A percentile compares a stretch with the other conserved stretches of the same genome.
Evolutionary conservation across 768 basidiomycete species (phyloP).

Genomic region (Nidularia pulvinata): DNA sequence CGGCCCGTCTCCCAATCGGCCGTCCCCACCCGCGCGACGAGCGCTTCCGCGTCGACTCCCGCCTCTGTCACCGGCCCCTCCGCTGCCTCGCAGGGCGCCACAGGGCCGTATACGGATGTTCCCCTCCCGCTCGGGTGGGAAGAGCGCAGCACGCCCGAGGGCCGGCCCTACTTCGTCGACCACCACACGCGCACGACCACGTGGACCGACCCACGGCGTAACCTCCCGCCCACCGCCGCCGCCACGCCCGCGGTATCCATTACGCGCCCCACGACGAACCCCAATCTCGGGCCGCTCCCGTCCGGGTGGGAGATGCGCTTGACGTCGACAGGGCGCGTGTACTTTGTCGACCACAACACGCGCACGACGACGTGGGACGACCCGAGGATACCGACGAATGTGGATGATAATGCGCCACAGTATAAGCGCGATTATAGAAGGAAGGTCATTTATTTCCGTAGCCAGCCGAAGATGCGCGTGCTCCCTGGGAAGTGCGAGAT

Average conservation of each 20-base stretch:
- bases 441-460: conserved; percentile 92
- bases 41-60: conserved; percentile 17
- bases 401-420: conserved; percentile 91
- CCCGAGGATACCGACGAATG: conserved; percentile 78
- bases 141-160: conserved; percentile 88
- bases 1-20: conserved; percentile 21
- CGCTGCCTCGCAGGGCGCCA: conserved; percentile 7
- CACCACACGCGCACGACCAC: conserved; percentile 89
- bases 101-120: conserved; percentile 52
- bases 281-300: conserved; percentile 80
- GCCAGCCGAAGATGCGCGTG: conserved; percentile 82
- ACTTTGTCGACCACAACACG: conserved; percentile 93
- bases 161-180: conserved; percentile 63
- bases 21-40: conserved; percentile 18
- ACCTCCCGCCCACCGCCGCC: conserved; percentile 13
- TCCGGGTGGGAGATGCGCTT: conserved; percentile 96
- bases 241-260: conserved; percentile 32
- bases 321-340: conserved; percentile 81
- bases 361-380: conserved; percentile 94
- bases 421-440: conserved; percentile 93
- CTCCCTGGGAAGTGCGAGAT: conserved; percentile 84
- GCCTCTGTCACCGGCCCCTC: conserved; percentile 2
- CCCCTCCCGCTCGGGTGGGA: conserved; percentile 92
- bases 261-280: conserved; percentile 44
- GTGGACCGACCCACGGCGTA: conserved; percentile 85